Base-by-base conservation (phyloP, 139 green algal species). In the Nannochloris sp. region DNA sequence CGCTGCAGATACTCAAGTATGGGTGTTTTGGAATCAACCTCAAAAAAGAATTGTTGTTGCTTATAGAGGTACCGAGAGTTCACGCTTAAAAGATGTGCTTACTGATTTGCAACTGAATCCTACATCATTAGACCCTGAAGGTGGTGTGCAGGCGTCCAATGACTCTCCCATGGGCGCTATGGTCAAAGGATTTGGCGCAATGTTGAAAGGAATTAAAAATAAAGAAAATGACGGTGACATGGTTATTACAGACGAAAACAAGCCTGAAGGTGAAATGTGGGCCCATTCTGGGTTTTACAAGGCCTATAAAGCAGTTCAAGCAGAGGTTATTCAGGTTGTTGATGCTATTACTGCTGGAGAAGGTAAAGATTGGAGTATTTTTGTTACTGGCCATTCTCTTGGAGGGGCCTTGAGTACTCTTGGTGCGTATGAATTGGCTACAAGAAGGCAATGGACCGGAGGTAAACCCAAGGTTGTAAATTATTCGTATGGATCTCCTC, bases 391-490 rank as follows among this genome's bases (percentile, higher is more conserved):
- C 0, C 89, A 96, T 75, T 89, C 77, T 27, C 76, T 96, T 34
- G 89, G 89, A 0, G 89, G 88, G 6, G 89, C 88, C 0, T 78
- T 96, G 60, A 83, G 83, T 12, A 94, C 85, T 7, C 73, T 96
- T 10, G 84, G 79, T 51, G 83, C 89, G 0, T 91, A 87, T 48
- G 88, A 95, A 33, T 61, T 89, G 10, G 74, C 78, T 2, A 59
- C 55, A 7, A 55, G 78, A 25, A 76, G 51, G 77, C 82, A 64
- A 56, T 9, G 5, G 13, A 31, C 1, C 30, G 14, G 39, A 33
- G 15, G 39, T 10, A 14, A 36, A 8, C 32, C 34, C 10, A 57
- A 76, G 24, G 51, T 93, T 0, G 32, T 58, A 4, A 76, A 89
- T 57, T 93, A 92, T 75, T 90, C 68, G n/a, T 96, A 80, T 73